Base-by-base conservation (phyloP, 2,329 filamentous ascomycete species). In the Pleoardoris graminearum region DNA sequence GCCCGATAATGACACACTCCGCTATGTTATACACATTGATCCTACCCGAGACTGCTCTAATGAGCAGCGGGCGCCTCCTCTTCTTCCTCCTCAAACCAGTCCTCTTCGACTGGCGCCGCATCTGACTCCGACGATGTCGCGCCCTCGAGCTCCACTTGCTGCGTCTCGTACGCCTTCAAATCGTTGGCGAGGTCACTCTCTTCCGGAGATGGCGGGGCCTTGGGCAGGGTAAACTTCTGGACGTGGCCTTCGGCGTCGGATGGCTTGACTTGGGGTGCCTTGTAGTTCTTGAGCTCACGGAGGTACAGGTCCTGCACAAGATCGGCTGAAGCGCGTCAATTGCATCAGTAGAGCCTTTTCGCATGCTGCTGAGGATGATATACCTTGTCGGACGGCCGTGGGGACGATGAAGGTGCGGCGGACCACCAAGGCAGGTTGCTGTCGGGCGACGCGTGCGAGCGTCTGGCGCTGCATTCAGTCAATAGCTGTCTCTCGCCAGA, bases 221-320 rank as follows among this genome's bases (percentile, higher is more conserved):
- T 86, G 69, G 94, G 94, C 61, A 87, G 75, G 71, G 75, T 73
- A 82, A 97, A 99, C 76, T 86, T 90, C 76, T 94, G 89, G 68
- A 97, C 94, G 68, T 96, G 89, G 74, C 90, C 92, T 67, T 93
- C 88, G 73, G 92, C 82, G 73, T 97, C 94, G 69, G 85, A 85
- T 60, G 91, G 83, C 83, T 97, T 96, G 79, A 93, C 75, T 64
- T 85, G 81, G 51, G 89, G 81, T 60, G 87, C 81, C 85, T 97
- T 97, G 88, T 96, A 97, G 78, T 86, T 85, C 81, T 93, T 94
- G 74, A 99, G 86, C 80, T 97, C 92, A 77, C 88, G 89, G 68
- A 99, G 86, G 84, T 99, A 99, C 73, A 99, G 85, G 76, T 97
- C 93, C 80, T 97, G 94, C 69, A 99, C 90, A 71, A 96, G 86